A percentile compares a stretch with the other conserved stretches of the same genome.
Conservation (phyloP, 257 asterid species). For the Solanum etuberosum region DNA sequence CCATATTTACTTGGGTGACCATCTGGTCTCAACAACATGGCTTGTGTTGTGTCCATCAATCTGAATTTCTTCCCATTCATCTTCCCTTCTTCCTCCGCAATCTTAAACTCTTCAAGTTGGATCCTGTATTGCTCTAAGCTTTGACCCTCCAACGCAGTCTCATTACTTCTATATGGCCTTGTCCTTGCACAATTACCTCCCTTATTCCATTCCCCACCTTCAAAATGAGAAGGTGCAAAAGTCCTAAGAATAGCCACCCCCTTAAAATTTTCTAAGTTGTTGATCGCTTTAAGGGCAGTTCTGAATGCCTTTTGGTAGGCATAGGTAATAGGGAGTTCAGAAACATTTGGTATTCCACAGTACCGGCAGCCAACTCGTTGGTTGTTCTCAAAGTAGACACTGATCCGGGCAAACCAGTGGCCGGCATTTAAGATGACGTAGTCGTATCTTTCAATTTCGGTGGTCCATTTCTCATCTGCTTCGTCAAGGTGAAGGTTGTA, state of each 20-base stretch:
- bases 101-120: slow-evolving; percentile 24
- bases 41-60: slow-evolving; percentile 23
- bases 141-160: slow-evolving; percentile 1
- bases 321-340: slow-evolving; percentile 18
- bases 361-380: slow-evolving; percentile 20
- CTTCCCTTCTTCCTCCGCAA: slow-evolving; percentile 20
- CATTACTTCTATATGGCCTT: slow-evolving; percentile 18
- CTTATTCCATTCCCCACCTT: slow-evolving; percentile 19
- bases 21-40: slow-evolving; percentile 31
- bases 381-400: slow-evolving; percentile 20
- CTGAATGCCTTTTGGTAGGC: slow-evolving; percentile 20
- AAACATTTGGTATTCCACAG: slow-evolving; percentile 9
- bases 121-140: slow-evolving; percentile 16
- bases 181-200: slow-evolving; percentile 26
- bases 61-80: slow-evolving; percentile 11
- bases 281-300: slow-evolving; percentile 29
- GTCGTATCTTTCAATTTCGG: slow-evolving; percentile 21
- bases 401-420: slow-evolving; percentile 26
- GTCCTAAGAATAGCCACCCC: slow-evolving; percentile 20
- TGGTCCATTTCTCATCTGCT: slow-evolving; percentile 23
- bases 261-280: slow-evolving; percentile 4
- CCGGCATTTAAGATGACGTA: slow-evolving; percentile 23
- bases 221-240: slow-evolving; percentile 32
- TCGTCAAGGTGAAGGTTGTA: slow-evolving; percentile 28
- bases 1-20: slow-evolving; percentile 35